Percentiles rank a stretch among this genome's conserved stretches.
Conservation (phyloP, 139 green algal genomes). For the Chlorella ohadii region DNA sequence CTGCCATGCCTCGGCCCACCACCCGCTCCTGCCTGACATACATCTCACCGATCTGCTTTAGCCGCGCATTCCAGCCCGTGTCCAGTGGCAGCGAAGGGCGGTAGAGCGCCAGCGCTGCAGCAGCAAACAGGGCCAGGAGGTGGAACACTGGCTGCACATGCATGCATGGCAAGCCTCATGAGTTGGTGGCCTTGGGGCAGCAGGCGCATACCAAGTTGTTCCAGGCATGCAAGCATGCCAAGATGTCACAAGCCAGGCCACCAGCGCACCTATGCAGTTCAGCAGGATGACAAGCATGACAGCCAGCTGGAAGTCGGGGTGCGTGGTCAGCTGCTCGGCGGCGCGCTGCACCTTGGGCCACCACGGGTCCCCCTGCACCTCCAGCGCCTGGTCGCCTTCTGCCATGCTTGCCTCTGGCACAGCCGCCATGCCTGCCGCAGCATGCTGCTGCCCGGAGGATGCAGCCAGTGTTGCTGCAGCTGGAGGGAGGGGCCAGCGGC, state of each 20-base stretch:
- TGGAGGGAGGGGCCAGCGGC: too few species aligned
- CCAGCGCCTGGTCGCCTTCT: background rate
- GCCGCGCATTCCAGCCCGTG: slow-evolving; percentile 44
- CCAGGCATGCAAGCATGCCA: too few species aligned
- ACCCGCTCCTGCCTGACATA: too few species aligned
- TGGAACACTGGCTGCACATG: too few species aligned
- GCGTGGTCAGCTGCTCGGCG: slow-evolving; percentile 28
- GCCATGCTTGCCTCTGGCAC: slow-evolving; percentile 2
- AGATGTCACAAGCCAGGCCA: too few species aligned
- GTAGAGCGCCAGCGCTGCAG: slow-evolving; percentile 58
- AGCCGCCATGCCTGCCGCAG: background rate
- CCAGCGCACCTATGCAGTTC: slow-evolving; percentile 68
- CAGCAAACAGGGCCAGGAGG: too few species aligned
- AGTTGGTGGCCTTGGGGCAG: too few species aligned
- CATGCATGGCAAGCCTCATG: too few species aligned
- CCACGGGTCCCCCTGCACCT: background rate
- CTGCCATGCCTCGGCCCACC: background rate
- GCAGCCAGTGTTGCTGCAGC: background rate
- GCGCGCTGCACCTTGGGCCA: slow-evolving; percentile 18
- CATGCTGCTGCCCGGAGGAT: slow-evolving; percentile 10
- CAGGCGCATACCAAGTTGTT: too few species aligned
- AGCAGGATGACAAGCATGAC: slow-evolving; percentile 71
- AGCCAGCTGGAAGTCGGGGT: slow-evolving; percentile 76
- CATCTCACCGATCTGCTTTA: slow-evolving; percentile 60
- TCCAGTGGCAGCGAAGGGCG: slow-evolving; percentile 56